Conservation (phyloP, 768 basidiomycete species). For the Amanita polypyramis region DNA sequence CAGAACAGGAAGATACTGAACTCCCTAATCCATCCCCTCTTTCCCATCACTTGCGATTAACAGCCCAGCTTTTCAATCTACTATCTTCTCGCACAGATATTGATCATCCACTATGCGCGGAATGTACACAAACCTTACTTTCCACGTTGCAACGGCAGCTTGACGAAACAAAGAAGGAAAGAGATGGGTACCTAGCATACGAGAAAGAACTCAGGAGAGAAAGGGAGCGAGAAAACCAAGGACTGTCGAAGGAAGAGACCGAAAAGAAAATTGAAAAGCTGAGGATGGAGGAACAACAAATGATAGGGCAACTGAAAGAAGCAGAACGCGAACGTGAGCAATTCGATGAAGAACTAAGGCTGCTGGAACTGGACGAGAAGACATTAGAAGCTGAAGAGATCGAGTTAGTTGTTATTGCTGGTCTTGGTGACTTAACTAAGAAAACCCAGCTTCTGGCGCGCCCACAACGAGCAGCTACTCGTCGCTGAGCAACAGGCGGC, state of each 20-base stretch:
- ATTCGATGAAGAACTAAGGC: constrained; percentile 60
- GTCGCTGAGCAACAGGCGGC: constrained; percentile 54
- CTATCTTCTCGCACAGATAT: constrained; percentile 70
- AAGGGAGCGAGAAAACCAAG: constrained; percentile 59
- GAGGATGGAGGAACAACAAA: constrained; percentile 55
- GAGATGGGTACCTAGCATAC: constrained; percentile 90
- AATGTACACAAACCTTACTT: constrained; percentile 82
- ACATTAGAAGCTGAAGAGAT: constrained; percentile 75
- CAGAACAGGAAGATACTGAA: constrained; percentile 33
- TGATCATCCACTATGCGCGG: constrained; percentile 90
- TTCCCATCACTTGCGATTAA: constrained; percentile 69
- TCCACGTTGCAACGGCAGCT: constrained; percentile 66
- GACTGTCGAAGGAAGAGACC: constrained; percentile 50
- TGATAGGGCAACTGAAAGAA: constrained; percentile 62
- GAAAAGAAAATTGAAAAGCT: constrained; percentile 66
- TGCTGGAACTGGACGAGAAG: constrained; percentile 69
- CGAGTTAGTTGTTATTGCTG: constrained; percentile 39
- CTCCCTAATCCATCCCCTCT: constrained; percentile 61
- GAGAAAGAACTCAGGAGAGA: constrained; percentile 82
- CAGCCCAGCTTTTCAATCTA: constrained; percentile 64
- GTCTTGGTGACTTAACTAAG: constrained; percentile 7
- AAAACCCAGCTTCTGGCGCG: constrained; percentile 63
- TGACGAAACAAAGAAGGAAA: constrained; percentile 84
- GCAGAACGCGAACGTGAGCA: constrained; percentile 71
- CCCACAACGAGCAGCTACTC: constrained; percentile 64